Conservation (phyloP, 495 filamentous ascomycete genomes). For the Aspergillus bertholletiae region DNA sequence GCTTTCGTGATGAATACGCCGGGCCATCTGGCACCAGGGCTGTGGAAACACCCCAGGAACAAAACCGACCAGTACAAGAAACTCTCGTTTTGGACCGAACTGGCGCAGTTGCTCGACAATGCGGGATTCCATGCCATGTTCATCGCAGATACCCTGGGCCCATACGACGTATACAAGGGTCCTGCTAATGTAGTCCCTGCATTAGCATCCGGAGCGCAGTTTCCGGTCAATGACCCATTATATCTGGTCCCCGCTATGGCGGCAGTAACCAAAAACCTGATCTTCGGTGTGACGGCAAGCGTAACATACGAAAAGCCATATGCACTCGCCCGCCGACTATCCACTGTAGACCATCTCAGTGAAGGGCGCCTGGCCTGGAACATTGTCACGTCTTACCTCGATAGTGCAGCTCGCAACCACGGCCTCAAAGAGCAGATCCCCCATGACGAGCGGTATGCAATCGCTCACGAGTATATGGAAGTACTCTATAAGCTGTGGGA, state of each 20-base stretch:
- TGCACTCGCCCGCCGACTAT: constrained; percentile 53
- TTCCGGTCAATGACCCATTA: constrained; percentile 41
- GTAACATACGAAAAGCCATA: constrained; percentile 59
- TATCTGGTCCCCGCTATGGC: constrained; percentile 53
- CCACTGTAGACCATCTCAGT: constrained; percentile 57
- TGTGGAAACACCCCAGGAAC: constrained; percentile 54
- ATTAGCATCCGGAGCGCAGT: constrained; percentile 28
- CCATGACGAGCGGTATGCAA: constrained; percentile 57
- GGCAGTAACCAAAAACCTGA: constrained; percentile 51
- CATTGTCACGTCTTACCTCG: constrained; percentile 58
- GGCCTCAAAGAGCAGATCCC: constrained; percentile 44
- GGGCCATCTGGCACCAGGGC: constrained; percentile 54
- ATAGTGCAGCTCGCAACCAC: constrained; percentile 54
- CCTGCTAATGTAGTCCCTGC: constrained; percentile 25
- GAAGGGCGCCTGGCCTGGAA: constrained; percentile 57
- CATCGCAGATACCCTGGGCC: constrained; percentile 47
- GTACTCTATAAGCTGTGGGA: constrained; percentile 61
- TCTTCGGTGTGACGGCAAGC: constrained; percentile 50
- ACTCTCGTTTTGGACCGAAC: constrained; percentile 51
- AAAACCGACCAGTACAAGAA: constrained; percentile 51
- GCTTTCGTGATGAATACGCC: constrained; percentile 54
- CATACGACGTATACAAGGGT: constrained; percentile 34
- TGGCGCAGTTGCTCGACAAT: constrained; percentile 54
- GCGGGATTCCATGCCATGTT: constrained; percentile 62
- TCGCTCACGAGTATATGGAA: constrained; percentile 56